A percentile compares a stretch with the other conserved stretches of the same genome.
Evolutionary conservation across 192 early-diverging fungal genomes (phyloP).

Genomic region (Obelidium mucronatum): DNA sequence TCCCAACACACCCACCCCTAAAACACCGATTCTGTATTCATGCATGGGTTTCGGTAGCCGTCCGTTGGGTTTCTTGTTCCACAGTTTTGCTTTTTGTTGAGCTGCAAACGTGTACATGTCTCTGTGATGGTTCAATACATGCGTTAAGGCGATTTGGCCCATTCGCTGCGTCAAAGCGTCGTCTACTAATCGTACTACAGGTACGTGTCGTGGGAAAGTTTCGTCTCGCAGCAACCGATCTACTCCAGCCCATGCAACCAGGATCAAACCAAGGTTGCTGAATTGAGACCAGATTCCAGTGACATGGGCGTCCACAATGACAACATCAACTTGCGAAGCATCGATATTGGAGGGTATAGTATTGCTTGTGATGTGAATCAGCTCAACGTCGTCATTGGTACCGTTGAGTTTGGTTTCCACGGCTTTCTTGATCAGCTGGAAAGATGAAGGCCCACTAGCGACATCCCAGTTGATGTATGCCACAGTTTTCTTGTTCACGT

Average conservation of each 20-base stretch:
- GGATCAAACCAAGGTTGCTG: not conserved
- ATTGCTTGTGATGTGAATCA: not conserved
- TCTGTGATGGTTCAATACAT: not conserved
- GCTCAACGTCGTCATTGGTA: not conserved
- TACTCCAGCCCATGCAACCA: not conserved
- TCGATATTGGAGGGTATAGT: not conserved
- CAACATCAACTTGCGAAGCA: not conserved
- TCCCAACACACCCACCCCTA: conserved; percentile 31
- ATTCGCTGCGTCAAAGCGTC: conserved; percentile 10
- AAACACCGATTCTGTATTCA: conserved; percentile 3
- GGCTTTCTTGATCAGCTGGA: not conserved
- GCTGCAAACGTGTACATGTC: not conserved
- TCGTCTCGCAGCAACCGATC: conserved; percentile 23
- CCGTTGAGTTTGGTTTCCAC: not conserved
- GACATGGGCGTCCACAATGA: not conserved
- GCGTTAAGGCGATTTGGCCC: conserved; percentile 20
- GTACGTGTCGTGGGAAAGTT: conserved; percentile 2
- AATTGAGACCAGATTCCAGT: not conserved
- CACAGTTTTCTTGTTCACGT: not conserved
- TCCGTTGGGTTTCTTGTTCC: conserved; percentile 5
- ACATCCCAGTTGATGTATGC: conserved; percentile 7
- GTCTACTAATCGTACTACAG: conserved; percentile 23
- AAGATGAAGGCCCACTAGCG: not conserved
- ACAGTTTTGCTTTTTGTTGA: conserved; percentile 12
- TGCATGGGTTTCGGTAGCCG: conserved; percentile 1